phyloP scores from a whole-genome alignment of 1,284 basidiomycete species.

The Malassezia furfur region DNA sequence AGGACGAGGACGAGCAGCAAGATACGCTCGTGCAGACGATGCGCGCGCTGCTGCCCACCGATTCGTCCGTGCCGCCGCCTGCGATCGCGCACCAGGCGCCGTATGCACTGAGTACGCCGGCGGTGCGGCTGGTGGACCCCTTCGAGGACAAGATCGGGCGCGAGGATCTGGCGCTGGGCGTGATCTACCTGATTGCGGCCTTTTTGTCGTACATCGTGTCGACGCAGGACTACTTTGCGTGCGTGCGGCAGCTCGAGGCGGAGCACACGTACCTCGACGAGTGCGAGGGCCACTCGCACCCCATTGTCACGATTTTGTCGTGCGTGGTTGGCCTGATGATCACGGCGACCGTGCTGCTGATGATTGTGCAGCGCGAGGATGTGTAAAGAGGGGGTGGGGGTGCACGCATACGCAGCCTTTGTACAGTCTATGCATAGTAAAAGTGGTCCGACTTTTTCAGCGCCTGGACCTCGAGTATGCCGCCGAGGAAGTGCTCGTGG shows the following conservation, averaged over 20 bases:
- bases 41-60: background rate
- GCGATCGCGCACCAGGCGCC: background rate
- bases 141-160: background rate
- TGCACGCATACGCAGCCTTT: too few relatives aligned
- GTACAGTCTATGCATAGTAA: conserved; percentile 25
- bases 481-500: conserved; percentile 47
- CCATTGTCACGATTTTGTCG: conserved; percentile 6
- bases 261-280: conserved; percentile 16
- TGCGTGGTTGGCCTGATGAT: conserved; percentile 7
- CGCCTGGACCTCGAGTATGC: conserved; percentile 47
- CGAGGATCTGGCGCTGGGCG: background rate
- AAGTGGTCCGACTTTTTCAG: conserved; percentile 48
- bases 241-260: conserved; percentile 7
- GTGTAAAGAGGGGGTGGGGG: background rate
- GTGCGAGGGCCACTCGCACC: conserved; percentile 14
- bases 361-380: conserved; percentile 14
- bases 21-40: background rate
- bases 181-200: conserved; percentile 8
- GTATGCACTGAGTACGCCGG: background rate
- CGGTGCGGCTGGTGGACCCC: too few relatives aligned
- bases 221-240: conserved; percentile 11
- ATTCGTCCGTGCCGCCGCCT: background rate
- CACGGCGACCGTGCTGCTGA: conserved; percentile 8
- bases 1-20: background rate
- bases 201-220: conserved; percentile 4